These are phyloP conservation scores for Panaeolus cyanescens DNA, from an alignment of 768 basidiomycete genomes.

Conservation along the genomic window DNA sequence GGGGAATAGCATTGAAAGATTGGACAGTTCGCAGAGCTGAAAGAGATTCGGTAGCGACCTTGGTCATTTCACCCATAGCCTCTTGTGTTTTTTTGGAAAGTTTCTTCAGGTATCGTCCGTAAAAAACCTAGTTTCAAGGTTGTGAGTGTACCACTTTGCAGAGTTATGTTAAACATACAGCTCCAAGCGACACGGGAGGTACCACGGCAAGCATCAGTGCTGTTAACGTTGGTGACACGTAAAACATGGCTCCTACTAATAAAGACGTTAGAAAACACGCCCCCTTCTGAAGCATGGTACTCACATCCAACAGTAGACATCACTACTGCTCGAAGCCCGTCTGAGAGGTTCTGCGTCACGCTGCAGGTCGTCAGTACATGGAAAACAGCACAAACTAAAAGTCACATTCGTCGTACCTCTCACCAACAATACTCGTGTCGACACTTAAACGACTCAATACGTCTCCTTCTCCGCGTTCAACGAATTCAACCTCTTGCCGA, in stretches of 20 bases:
- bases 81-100: conserved; percentile 93
- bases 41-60: conserved; percentile 86
- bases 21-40: conserved; percentile 88
- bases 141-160: background rate
- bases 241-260: conserved; percentile 93
- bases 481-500: conserved; percentile 89
- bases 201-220: conserved; percentile 92
- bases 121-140: conserved; percentile 72
- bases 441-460: conserved; percentile 88
- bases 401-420: conserved; percentile 69
- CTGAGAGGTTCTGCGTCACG: conserved; percentile 78
- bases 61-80: conserved; percentile 95
- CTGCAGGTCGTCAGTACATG: conserved; percentile 32
- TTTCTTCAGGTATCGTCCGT: conserved; percentile 92
- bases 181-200: conserved; percentile 83
- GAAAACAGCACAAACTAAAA: background rate
- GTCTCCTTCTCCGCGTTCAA: conserved; percentile 92
- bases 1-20: conserved; percentile 81
- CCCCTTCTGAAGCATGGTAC: conserved; percentile 26
- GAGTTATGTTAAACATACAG: conserved; percentile 47
- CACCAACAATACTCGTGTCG: conserved; percentile 92
- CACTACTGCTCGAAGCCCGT: conserved; percentile 81
- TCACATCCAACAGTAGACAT: conserved; percentile 93
- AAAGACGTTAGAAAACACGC: background rate
- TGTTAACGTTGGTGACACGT: conserved; percentile 86